A percentile compares a stretch with the other conserved stretches of the same genome.
phyloP scores from a whole-genome alignment of 179 eudicot species.

The Silene noctiflora region DNA sequence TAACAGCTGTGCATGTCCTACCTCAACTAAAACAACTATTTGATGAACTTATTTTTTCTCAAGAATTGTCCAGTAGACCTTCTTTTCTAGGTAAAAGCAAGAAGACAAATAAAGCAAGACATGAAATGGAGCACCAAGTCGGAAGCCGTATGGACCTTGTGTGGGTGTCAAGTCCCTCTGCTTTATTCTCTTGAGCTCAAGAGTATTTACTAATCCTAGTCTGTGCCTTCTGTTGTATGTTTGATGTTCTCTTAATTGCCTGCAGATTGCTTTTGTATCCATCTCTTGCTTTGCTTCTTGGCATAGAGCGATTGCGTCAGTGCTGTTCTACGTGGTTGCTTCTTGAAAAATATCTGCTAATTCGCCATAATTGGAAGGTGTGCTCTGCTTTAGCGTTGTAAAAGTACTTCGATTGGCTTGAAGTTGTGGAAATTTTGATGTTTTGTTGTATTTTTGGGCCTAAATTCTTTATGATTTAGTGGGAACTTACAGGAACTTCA shows the following conservation, averaged over 20 bases:
- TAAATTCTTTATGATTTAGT: constrained; percentile 52
- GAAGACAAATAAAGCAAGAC: constrained; percentile 32
- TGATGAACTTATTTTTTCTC: constrained; percentile 87
- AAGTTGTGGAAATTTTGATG: neutral
- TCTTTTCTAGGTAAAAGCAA: constrained; percentile 37
- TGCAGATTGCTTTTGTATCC: constrained; percentile 87
- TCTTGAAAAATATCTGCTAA: constrained; percentile 81
- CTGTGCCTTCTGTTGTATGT: constrained; percentile 13
- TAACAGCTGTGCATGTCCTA: constrained; percentile 72
- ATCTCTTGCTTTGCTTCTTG: constrained; percentile 82
- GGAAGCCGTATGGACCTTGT: constrained; percentile 82
- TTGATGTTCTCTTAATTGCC: constrained; percentile 18
- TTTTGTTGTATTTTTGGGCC: constrained; percentile 20
- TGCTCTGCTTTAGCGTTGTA: constrained; percentile 15
- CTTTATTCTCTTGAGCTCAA: neutral
- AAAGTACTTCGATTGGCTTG: constrained; percentile 12
- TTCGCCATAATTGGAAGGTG: constrained; percentile 85
- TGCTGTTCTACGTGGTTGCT: constrained; percentile 96
- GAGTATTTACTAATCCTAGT: constrained; percentile 6
- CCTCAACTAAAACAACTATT: constrained; percentile 82
- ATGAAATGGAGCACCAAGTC: constrained; percentile 41
- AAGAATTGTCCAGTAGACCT: constrained; percentile 46
- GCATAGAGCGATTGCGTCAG: constrained; percentile 91
- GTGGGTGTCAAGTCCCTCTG: constrained; percentile 46
- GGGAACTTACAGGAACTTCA: constrained; percentile 75